phyloP scores from a whole-genome alignment of 257 asterid genomes.

The Nicotiana noctiflora region DNA sequence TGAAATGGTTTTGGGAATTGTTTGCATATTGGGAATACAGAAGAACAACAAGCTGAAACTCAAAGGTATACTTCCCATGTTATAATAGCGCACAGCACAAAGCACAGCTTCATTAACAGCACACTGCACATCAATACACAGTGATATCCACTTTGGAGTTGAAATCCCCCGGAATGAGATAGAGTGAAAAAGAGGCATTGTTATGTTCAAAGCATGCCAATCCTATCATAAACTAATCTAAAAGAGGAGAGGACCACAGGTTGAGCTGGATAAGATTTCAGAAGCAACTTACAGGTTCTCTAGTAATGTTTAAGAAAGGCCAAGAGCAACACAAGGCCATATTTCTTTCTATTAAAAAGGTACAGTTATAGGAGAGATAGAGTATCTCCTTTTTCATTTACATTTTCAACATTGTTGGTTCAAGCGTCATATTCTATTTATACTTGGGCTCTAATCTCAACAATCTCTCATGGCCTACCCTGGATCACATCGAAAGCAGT shows the following conservation, averaged over 20 bases:
- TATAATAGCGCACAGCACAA: not conserved
- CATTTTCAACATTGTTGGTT: not conserved
- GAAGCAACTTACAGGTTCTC: not conserved
- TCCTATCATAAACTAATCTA: not conserved
- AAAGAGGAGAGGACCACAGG: not conserved
- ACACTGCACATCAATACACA: not conserved
- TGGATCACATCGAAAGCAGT: not conserved
- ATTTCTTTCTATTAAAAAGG: not conserved
- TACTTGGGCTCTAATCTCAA: not conserved
- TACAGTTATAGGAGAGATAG: not conserved
- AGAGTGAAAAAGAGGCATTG: not conserved
- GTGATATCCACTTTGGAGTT: not conserved
- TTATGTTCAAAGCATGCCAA: not conserved
- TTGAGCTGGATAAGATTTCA: not conserved
- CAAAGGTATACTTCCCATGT: not conserved
- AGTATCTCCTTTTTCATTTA: not conserved
- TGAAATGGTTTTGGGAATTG: not conserved
- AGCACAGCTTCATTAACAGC: not conserved
- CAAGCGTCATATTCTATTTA: not conserved
- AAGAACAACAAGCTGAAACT: not conserved
- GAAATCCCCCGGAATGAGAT: not conserved
- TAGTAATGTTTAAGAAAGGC: not conserved
- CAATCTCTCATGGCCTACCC: not conserved
- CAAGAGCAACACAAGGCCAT: not conserved
- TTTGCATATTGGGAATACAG: not conserved